phyloP scores from a whole-genome alignment of 345 rosid genomes.

The Brassica juncea region DNA sequence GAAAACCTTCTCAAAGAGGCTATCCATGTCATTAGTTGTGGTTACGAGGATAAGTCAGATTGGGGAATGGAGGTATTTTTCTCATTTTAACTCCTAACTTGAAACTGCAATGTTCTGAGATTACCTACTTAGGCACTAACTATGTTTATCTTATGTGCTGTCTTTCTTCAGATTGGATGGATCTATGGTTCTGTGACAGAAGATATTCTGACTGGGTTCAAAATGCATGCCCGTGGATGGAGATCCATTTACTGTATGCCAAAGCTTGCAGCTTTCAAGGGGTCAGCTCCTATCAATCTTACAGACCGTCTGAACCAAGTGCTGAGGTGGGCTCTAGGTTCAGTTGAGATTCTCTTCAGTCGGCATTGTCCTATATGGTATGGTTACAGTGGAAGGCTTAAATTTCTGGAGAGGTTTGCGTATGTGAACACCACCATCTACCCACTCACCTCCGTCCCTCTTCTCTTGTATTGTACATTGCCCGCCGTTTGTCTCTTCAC shows the following conservation, averaged over 20 bases:
- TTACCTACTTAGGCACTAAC: neutral
- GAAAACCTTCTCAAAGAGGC: constrained; percentile 95
- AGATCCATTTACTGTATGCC: constrained; percentile 94
- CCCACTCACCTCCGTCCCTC: constrained; percentile 88
- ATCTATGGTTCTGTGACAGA: constrained; percentile 95
- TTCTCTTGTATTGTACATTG: constrained; percentile 79
- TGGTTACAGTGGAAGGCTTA: constrained; percentile 81
- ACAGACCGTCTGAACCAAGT: constrained; percentile 97
- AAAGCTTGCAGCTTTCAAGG: constrained; percentile 81
- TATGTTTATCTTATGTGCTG: neutral
- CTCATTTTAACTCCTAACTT: neutral
- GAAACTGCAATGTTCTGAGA: constrained; percentile 12
- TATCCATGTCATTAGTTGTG: constrained; percentile 95
- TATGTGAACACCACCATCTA: constrained; percentile 87
- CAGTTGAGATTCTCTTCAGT: constrained; percentile 90
- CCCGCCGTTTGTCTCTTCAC: constrained; percentile 94
- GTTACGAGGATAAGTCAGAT: constrained; percentile 90
- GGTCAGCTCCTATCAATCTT: constrained; percentile 97
- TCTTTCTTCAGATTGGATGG: constrained; percentile 81
- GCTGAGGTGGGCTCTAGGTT: constrained; percentile 96
- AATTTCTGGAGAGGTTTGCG: constrained; percentile 89
- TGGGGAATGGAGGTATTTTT: constrained; percentile 83
- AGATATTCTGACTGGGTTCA: constrained; percentile 97
- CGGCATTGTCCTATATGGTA: constrained; percentile 98
- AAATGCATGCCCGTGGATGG: constrained; percentile 99